Conservation (phyloP, 768 basidiomycete genomes). For the Cystofilobasidium ferigula region DNA sequence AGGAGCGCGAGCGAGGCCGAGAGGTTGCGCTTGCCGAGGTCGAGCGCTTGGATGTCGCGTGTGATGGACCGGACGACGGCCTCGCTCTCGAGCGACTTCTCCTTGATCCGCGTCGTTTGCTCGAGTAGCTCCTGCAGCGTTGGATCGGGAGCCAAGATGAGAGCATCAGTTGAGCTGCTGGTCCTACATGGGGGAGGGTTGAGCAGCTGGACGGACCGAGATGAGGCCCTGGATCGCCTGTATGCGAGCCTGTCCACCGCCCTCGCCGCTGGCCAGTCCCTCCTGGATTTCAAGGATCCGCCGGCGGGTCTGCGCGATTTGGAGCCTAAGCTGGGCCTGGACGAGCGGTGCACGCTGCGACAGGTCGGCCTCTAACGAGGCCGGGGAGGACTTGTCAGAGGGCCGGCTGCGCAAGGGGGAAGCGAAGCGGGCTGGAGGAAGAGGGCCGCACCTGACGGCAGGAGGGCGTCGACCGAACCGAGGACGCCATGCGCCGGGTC, state of each 20-base stretch:
- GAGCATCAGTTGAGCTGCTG: too few species aligned
- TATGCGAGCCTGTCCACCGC: neutral
- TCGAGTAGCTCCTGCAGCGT: conserved; percentile 66
- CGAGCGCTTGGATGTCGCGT: conserved; percentile 87
- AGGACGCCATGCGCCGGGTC: neutral
- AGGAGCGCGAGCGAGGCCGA: conserved; percentile 78
- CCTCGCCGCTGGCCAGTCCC: neutral
- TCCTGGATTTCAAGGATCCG: neutral
- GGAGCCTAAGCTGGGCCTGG: neutral
- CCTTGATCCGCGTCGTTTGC: conserved; percentile 90
- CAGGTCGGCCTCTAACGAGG: neutral
- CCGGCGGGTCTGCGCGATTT: neutral
- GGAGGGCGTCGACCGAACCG: neutral
- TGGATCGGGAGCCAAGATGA: neutral
- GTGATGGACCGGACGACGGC: conserved; percentile 92
- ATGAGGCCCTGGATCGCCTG: conserved; percentile 1
- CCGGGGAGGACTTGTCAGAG: neutral
- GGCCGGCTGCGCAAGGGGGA: neutral
- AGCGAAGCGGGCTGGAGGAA: neutral
- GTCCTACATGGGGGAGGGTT: too few species aligned
- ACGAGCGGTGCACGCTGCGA: neutral
- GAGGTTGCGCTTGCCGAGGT: conserved; percentile 82
- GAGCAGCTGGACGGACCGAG: neutral
- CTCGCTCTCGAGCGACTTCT: conserved; percentile 94
- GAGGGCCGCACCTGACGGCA: neutral